These are phyloP conservation scores for Carex parvula DNA, from an alignment of 176 grass and related monocot species.

Conservation along the genomic window DNA sequence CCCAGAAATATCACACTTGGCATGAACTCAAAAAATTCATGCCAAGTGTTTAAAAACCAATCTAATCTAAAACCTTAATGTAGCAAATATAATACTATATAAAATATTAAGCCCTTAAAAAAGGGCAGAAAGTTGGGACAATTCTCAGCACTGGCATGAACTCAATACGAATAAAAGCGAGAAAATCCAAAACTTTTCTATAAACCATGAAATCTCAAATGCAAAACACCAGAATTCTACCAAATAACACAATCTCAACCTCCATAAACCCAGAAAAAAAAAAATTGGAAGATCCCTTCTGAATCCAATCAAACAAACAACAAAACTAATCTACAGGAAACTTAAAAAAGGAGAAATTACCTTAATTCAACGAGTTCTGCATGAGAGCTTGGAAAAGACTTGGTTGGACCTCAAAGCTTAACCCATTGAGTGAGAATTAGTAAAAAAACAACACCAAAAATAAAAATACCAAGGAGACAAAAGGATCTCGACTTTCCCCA, in stretches of 20 bases:
- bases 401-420: neutral
- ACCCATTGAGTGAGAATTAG: slow-evolving; percentile 14
- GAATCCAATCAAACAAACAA: slow-evolving; percentile 16
- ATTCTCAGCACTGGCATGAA: neutral
- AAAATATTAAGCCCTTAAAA: slow-evolving; percentile 15
- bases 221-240: neutral
- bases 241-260: slow-evolving; percentile 10
- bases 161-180: neutral
- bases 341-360: neutral
- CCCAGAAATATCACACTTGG: neutral
- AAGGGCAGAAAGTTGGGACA: slow-evolving; percentile 1
- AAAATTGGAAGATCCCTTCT: neutral
- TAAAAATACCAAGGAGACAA: neutral
- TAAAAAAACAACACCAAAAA: neutral
- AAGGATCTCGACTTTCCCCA: slow-evolving; percentile 28
- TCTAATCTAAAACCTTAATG: slow-evolving; percentile 17
- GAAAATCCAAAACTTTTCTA: neutral
- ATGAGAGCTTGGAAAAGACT: neutral
- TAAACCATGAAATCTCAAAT: slow-evolving; percentile 4
- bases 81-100: slow-evolving; percentile 4
- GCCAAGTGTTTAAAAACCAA: neutral
- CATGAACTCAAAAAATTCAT: neutral
- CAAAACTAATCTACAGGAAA: neutral
- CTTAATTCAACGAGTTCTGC: slow-evolving; percentile 7
- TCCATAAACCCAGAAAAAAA: neutral